Conservation (phyloP, 2,329 filamentous ascomycete genomes). For the Neophaeococcomyces mojaviensis region DNA sequence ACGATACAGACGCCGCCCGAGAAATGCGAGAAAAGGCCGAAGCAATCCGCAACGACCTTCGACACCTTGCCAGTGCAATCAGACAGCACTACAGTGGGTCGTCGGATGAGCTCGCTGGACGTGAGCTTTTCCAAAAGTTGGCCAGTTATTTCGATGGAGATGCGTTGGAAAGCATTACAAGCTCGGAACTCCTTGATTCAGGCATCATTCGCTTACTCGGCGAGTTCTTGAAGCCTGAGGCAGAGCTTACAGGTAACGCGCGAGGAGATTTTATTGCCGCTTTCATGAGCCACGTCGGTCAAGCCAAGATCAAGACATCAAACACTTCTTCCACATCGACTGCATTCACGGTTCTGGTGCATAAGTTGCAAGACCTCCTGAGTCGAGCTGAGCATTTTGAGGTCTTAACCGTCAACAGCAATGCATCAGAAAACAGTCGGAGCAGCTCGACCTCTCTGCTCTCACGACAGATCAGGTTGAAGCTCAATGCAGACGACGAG, state of each 20-base stretch:
- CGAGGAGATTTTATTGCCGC: constrained; percentile 80
- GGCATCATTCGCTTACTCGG: constrained; percentile 80
- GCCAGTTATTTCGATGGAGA: constrained; percentile 82
- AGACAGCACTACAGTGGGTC: constrained; percentile 57
- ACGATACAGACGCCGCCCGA: constrained; percentile 69
- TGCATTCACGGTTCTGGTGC: constrained; percentile 80
- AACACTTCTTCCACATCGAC: constrained; percentile 63
- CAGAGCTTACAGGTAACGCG: constrained; percentile 41
- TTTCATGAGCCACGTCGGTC: constrained; percentile 72
- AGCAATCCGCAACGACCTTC: constrained; percentile 66
- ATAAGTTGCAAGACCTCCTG: constrained; percentile 90
- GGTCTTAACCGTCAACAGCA: constrained; percentile 89
- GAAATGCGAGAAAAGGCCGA: constrained; percentile 71
- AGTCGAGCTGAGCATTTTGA: constrained; percentile 98
- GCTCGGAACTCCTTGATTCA: constrained; percentile 85
- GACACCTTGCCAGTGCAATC: constrained; percentile 63
- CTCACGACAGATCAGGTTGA: constrained; percentile 86
- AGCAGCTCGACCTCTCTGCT: constrained; percentile 93
- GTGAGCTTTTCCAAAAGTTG: constrained; percentile 63
- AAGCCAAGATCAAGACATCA: constrained; percentile 53
- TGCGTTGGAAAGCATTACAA: constrained; percentile 86
- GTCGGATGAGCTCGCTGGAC: constrained; percentile 38
- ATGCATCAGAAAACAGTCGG: constrained; percentile 79
- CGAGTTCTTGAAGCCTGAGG: constrained; percentile 53
- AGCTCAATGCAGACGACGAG: constrained; percentile 79